Base-by-base conservation (phyloP, 2,329 filamentous ascomycete species). In the Stagonosporopsis vannaccii region DNA sequence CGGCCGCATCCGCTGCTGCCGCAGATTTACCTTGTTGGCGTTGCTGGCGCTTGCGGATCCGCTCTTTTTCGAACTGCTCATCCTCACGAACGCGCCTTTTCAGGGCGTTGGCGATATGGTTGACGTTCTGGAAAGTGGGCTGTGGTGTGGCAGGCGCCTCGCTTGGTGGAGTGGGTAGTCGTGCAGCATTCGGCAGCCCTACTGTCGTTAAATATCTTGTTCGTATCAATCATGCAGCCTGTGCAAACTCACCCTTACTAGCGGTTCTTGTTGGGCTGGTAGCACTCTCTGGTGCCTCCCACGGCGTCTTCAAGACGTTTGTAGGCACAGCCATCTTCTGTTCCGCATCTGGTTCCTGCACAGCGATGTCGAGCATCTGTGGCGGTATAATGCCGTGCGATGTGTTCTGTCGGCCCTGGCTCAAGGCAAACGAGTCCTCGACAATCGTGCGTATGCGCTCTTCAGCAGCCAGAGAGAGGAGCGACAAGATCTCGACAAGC, bases 381-480 rank as follows among this genome's bases (percentile, higher is more conserved):
- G 85, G 81, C 2, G 92, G 90, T 6, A 97, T 81, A 28, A 88
- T 80, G 1, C 93, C 94, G 73, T 96, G 90, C 2, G 92, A 91
- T 19, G 89, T 90, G 58, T 84, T 87, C 70, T 91, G 89, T 50
- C 94, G 86, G 56, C 86, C 90, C 56, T 83, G 82, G 3, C 91
- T 85, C 41, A 96, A 78, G 9, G 83, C 83, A 51, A 87, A 85
- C 11, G 91, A 87, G 66, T 97, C 92, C 69, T 93, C 90, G 3
- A 97, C 71, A 26, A 97, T 77, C 12, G 87, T 85, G 49, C 90
- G 84, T 33, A 97, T 67, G 25, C 92, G 85, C 65, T 96, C 90
- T 71, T 94, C 91, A 9, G 91, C 88, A 17, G 91, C 90, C 53
- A 97, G 84, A 6, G 92, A 95, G 55, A 97, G 74, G 15, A 97